A percentile compares a stretch with the other conserved stretches of the same genome.
These are phyloP conservation scores for Colletotrichum eremochloae DNA, from an alignment of 2,329 filamentous ascomycete genomes.

Conservation along the genomic window DNA sequence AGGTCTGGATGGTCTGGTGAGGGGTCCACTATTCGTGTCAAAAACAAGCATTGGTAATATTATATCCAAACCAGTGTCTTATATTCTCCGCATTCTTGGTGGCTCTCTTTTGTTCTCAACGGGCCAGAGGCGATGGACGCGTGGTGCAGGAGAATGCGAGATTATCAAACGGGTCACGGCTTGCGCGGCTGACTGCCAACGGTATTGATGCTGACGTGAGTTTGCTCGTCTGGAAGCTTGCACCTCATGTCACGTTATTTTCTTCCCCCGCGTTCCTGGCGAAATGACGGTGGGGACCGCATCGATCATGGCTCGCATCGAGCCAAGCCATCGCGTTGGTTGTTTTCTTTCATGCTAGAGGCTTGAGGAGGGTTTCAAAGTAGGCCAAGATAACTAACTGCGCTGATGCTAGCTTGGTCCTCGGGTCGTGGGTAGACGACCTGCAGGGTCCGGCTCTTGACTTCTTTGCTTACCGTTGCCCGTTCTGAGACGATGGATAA, in stretches of 20 bases:
- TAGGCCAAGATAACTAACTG: neutral
- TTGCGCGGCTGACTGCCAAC: constrained; percentile 15
- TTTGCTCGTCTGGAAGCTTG: neutral
- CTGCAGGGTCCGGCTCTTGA: neutral
- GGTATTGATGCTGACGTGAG: neutral
- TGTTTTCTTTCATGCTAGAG: neutral
- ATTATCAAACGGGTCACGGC: constrained; percentile 13
- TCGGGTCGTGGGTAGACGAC: neutral
- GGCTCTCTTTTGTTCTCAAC: constrained; percentile 10
- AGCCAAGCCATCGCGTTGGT: neutral
- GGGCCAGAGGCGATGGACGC: constrained; percentile 2
- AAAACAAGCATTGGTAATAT: constrained; percentile 1
- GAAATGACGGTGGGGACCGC: constrained; percentile 21
- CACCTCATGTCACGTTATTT: constrained; percentile 13
- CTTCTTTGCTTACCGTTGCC: neutral
- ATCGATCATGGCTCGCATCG: constrained; percentile 18
- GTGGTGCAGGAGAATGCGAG: constrained; percentile 5
- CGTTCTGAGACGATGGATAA: neutral
- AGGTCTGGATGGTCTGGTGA: constrained; percentile 34
- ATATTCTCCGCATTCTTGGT: constrained; percentile 29
- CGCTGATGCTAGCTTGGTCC: neutral
- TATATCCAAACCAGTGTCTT: constrained; percentile 21
- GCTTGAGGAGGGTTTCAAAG: neutral
- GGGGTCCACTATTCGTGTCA: constrained; percentile 31
- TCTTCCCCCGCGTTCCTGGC: constrained; percentile 37